phyloP scores from a whole-genome alignment of 2,329 filamentous ascomycete genomes.

The Lithohypha guttulata region DNA sequence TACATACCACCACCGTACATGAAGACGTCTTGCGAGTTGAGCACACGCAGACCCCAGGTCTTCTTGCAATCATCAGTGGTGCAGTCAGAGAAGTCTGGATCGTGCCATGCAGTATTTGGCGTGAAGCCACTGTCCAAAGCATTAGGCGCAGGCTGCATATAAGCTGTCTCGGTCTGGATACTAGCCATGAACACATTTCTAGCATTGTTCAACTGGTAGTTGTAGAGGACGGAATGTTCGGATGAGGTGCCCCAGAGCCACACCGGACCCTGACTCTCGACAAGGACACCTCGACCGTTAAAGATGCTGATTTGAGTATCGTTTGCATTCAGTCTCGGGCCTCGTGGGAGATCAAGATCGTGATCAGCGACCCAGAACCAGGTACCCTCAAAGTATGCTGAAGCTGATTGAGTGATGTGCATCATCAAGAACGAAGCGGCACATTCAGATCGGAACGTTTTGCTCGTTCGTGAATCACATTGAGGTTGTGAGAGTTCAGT shows the following conservation, averaged over 20 bases:
- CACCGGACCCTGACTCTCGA: slow-evolving; percentile 65
- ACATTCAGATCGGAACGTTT: slow-evolving; percentile 55
- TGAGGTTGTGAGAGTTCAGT: slow-evolving; percentile 69
- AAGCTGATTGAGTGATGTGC: slow-evolving; percentile 45
- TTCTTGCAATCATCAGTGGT: slow-evolving; percentile 51
- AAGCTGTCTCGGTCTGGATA: slow-evolving; percentile 84
- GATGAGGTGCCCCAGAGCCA: slow-evolving; percentile 70
- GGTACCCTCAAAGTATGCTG: slow-evolving; percentile 74
- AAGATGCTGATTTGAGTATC: slow-evolving; percentile 59
- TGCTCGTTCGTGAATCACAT: slow-evolving; percentile 66
- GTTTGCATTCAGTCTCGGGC: background rate
- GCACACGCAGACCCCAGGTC: slow-evolving; percentile 64
- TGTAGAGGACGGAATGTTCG: slow-evolving; percentile 53
- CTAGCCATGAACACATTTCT: slow-evolving; percentile 69
- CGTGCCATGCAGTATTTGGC: slow-evolving; percentile 46
- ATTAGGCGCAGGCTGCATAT: slow-evolving; percentile 69
- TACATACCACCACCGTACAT: slow-evolving; percentile 67
- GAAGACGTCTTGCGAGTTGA: slow-evolving; percentile 55
- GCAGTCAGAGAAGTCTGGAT: slow-evolving; percentile 61
- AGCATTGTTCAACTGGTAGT: slow-evolving; percentile 74
- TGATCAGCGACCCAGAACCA: slow-evolving; percentile 91
- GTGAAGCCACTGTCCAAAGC: slow-evolving; percentile 57
- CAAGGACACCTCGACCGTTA: slow-evolving; percentile 72
- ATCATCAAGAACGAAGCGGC: slow-evolving; percentile 59
- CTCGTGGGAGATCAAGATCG: slow-evolving; percentile 65